phyloP scores from a whole-genome alignment of 2,329 filamentous ascomycete genomes.

The Alternaria ethzedia region DNA sequence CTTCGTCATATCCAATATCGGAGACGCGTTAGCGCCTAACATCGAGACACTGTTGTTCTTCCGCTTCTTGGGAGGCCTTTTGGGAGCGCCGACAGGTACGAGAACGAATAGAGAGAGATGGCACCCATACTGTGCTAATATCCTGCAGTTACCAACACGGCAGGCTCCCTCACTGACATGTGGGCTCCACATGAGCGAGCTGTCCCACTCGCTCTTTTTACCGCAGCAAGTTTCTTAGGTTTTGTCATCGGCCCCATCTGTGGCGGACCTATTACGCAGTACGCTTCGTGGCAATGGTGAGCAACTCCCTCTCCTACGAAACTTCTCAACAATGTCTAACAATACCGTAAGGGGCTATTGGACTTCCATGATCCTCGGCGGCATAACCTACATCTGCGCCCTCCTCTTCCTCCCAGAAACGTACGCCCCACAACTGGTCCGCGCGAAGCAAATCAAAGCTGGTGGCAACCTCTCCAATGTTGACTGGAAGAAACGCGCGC shows the following conservation, averaged over 20 bases:
- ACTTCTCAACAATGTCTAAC: conserved; percentile 49
- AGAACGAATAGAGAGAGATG: not conserved
- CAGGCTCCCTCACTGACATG: not conserved
- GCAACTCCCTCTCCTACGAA: not conserved
- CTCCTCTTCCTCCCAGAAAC: conserved; percentile 63
- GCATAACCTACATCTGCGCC: conserved; percentile 42
- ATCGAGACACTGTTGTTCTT: not conserved
- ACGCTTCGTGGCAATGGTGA: not conserved
- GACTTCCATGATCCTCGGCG: conserved; percentile 54
- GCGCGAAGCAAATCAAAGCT: conserved; percentile 59
- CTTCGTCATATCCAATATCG: not conserved
- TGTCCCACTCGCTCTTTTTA: conserved; percentile 42
- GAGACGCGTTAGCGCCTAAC: not conserved
- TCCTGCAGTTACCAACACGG: conserved; percentile 38
- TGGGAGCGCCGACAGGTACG: not conserved
- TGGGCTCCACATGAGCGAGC: not conserved
- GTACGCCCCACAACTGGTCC: conserved; percentile 65
- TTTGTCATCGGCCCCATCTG: conserved; percentile 55
- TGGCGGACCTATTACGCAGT: conserved; percentile 5
- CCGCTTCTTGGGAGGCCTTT: not conserved
- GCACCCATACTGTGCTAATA: not conserved
- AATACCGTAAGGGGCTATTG: not conserved
- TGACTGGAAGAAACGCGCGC: not conserved
- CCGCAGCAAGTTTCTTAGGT: conserved; percentile 55
- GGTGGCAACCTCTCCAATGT: conserved; percentile 44